Base-by-base conservation (phyloP, 2,329 filamentous ascomycete genomes). In the Penicillium psychrosexuale region DNA sequence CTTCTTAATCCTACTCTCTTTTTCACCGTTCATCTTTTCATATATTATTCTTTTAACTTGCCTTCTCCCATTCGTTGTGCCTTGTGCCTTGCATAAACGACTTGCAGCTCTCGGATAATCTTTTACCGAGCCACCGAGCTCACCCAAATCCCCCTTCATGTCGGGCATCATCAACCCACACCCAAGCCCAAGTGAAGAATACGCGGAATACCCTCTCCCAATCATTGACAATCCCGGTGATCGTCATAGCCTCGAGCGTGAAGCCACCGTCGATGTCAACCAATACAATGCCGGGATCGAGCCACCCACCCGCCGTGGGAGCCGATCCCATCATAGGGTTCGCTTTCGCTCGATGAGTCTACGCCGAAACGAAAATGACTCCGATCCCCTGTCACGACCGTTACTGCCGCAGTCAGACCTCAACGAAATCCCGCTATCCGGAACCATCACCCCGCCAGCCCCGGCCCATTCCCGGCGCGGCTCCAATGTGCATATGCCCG, bases 401-500 rank as follows among this genome's bases (percentile, higher is more conserved):
- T 50, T 65, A 33, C 36, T 65, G 36, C 56, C 61, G 19, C 45
- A 51, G 13, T 15, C 59, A 15, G 60, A 59, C 24, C 28, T 55
- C 27, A 47, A n/a, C 11, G 58, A 63, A 34, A 9, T 58, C 11
- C 56, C 60, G 6, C 33, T 60, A 1, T 47, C 63, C 43, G 63
- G 62, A 59, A 60, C 33, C 55, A 51, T 65, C 60, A 65, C 62
- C 57, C 63, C 63, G 40, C 63, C 63, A 7, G 62, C 59, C 47
- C 60, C 62, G 47, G 37, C 62, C 34, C 56, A 63, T 57, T 59
- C 62, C 36, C 61, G 56, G 33, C 47, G 46, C 38, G 54, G 56
- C 31, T 54, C 56, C 19, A 48, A 53, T 19, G 49, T 52, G 19
- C 56, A 33, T 44, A 55, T 50, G 3, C 55, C 51, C 11, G 45